Evolutionary conservation across 2,329 filamentous ascomycete genomes (phyloP), one percentile per base, ranked within the genome.

Genomic region (Colletotrichum eleusines): DNA sequence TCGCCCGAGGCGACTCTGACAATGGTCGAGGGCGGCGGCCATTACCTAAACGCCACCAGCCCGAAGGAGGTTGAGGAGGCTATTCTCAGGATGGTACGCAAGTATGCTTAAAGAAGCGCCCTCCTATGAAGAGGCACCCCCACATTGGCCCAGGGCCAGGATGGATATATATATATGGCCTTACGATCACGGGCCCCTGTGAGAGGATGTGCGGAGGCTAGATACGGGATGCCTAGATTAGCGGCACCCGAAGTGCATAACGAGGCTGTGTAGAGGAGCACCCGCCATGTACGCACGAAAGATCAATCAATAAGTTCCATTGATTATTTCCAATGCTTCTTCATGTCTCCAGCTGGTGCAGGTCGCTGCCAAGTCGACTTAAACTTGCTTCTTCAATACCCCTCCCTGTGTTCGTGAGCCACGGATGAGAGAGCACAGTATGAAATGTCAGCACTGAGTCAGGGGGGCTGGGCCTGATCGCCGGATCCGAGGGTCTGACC

Each of bases 11-110:
- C 82, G 7, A 84, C 81, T 7, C 72, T 87, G 35, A 79, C 78
- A 0, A 76, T 83, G 58, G 74, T 87, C 1, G 80, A 85, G 53
- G 82, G 80, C 0, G 86, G 82, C 2, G 79, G 80, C 1, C 86
- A 88, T 74, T 87, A 86, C 72, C 75, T 88, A 61, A 86, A 81
- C 67, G 83, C 83, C 0, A 85, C 85, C 3, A 84, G 80, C 74
- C 84, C 84, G 16, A 79, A 80, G 63, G 85, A 86, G 73, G 79
- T 83, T 0, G 80, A 83, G 59, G 78, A 80, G 59, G 82, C 84
- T 0, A 76, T 89, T 65, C 76, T 88, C 42, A 76, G 80, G 73
- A 81, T 85, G 79, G 75, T 84, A 0, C 73, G 74, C 35, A 80
- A 78, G 71, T 81, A 82, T 46, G 68, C 68, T 35, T 71, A 50